Conservation (phyloP, 129 eudicot genomes). For the Centaurea solstitialis region DNA sequence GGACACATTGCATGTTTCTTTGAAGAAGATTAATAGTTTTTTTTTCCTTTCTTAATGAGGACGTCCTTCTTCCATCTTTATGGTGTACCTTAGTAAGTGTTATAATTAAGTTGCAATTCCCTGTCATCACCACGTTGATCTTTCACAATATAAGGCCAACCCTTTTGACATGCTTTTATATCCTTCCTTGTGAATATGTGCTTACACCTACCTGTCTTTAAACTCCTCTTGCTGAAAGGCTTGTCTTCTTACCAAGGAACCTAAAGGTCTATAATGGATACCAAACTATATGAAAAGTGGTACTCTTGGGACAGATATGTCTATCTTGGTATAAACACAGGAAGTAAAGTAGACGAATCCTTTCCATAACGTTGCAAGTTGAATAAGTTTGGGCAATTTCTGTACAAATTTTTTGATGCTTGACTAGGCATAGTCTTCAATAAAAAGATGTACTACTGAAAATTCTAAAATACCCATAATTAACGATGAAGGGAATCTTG, state of each 20-base stretch:
- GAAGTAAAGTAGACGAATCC: neutral
- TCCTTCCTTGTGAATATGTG: neutral
- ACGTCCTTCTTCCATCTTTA: neutral
- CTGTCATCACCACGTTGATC: neutral
- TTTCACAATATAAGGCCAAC: slow-evolving; percentile 1
- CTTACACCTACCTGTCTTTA: neutral
- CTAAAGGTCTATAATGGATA: neutral
- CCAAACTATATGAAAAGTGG: neutral
- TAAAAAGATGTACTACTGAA: neutral
- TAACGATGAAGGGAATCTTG: neutral
- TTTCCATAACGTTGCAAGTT: neutral
- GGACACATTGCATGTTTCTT: neutral
- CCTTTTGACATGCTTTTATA: neutral
- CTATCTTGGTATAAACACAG: neutral
- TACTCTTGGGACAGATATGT: neutral
- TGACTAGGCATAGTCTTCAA: neutral
- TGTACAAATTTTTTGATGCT: neutral
- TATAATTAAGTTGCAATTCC: slow-evolving; percentile 1
- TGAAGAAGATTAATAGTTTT: no score
- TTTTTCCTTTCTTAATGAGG: neutral
- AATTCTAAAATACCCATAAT: neutral
- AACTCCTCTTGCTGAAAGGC: neutral
- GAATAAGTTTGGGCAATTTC: neutral
- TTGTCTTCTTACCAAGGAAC: neutral
- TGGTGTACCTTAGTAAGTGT: neutral